Base-by-base conservation (phyloP, 345 rosid genomes). In the Rhizophora apiculata region DNA sequence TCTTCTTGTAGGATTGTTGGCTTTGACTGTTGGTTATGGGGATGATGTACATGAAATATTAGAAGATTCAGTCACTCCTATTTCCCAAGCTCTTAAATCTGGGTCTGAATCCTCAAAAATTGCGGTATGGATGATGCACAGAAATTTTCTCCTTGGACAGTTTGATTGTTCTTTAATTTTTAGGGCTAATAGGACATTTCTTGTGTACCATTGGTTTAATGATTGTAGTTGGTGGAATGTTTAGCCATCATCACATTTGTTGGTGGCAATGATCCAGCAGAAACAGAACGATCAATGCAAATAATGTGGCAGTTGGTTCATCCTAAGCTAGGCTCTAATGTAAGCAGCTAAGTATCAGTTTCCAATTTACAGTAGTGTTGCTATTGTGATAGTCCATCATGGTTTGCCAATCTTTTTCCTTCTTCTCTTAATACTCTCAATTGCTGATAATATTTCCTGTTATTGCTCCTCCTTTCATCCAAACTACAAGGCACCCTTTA, bases 291-390 rank as follows among this genome's bases (percentile, higher is more conserved):
- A 74, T 79, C 96, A 39, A 95, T 92, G 97, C 84, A 87, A 72
- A 84, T 87, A 43, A 88, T 92, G 80, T 92, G 98, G 99, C 98
- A 92, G 71, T 63, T 90, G 80, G 86, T 90, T 77, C 92, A 82
- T 68, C 98, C 96, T 59, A 95, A 90, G 77, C 81, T 84, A 27
- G 91, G 92, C 37, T 85, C 99, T 59, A 95, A 92, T 72, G 99
- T 92, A 83, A 49, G 90, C 69, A 59, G 62, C 56, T 89, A 82
- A 49, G 88, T 70, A 61, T 66, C 52, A 49, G 19, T 9, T 53
- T 32, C 26, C 21, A 51, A 2, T 43, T 27, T 20, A 22, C 62
- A 21, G 19, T 21, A 3, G 7, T 56, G 29, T 56, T 8, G 29
- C 13, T 6, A 34, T 7, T 54, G 4, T 13, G 53, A 24, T 49